phyloP scores from a whole-genome alignment of 768 basidiomycete genomes.

The Macrocybe gigantea region DNA sequence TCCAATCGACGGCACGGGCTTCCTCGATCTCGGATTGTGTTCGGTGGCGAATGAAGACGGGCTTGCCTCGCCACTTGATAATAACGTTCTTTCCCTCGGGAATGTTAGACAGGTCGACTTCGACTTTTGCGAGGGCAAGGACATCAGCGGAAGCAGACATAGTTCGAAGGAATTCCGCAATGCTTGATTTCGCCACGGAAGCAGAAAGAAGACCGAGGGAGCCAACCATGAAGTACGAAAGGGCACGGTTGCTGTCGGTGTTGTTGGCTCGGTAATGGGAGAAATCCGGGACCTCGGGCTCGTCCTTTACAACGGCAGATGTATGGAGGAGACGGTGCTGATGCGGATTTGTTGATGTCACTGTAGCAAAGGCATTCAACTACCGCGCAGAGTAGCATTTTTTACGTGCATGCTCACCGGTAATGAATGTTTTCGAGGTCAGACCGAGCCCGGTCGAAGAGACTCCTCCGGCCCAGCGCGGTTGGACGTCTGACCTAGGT shows the following conservation, averaged over 20 bases:
- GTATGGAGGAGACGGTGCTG: slow-evolving; percentile 77
- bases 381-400: not conserved
- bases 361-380: slow-evolving; percentile 23
- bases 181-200: slow-evolving; percentile 88
- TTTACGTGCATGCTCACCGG: slow-evolving; percentile 38
- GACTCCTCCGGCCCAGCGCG: slow-evolving; percentile 59
- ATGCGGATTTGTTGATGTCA: slow-evolving; percentile 45
- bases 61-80: slow-evolving; percentile 99
- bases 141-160: slow-evolving; percentile 99
- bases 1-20: slow-evolving; percentile 81
- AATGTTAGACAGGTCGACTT: slow-evolving; percentile 83
- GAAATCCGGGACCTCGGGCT: slow-evolving; percentile 87
- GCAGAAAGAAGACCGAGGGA: slow-evolving; percentile 91
- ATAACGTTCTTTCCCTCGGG: slow-evolving; percentile 97
- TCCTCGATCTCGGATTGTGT: slow-evolving; percentile 89
- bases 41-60: slow-evolving; percentile 97
- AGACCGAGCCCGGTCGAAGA: slow-evolving; percentile 46
- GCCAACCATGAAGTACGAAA: slow-evolving; percentile 89
- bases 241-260: slow-evolving; percentile 60
- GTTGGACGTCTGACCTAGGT: slow-evolving; percentile 57
- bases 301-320: slow-evolving; percentile 59
- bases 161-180: slow-evolving; percentile 90
- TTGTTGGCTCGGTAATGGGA: slow-evolving; percentile 71
- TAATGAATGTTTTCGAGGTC: slow-evolving; percentile 57
- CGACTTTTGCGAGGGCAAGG: slow-evolving; percentile 95